Evolutionary conservation across 192 early-diverging fungal genomes (phyloP).

Genomic region (Backusella psychrophila): DNA sequence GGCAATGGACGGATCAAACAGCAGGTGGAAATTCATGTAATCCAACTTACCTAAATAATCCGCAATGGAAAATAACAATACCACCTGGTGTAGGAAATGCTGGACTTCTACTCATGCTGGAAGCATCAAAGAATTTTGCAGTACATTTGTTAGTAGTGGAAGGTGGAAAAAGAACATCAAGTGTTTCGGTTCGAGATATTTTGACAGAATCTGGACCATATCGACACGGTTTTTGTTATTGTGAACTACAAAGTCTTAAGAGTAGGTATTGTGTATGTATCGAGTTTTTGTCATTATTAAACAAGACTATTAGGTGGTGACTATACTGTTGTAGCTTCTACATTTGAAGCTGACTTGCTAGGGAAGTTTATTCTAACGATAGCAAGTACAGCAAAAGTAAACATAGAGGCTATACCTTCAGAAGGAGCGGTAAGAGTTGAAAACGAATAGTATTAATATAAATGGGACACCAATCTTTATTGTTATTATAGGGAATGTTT

Average conservation of each 20-base stretch:
- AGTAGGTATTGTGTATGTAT: slow-evolving; percentile 31
- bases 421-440: slow-evolving; percentile 66
- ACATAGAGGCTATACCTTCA: slow-evolving; percentile 56
- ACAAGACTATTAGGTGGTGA: slow-evolving; percentile 53
- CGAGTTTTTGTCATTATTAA: not conserved
- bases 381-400: slow-evolving; percentile 50
- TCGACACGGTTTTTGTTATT: slow-evolving; percentile 73
- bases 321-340: slow-evolving; percentile 78
- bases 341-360: slow-evolving; percentile 68
- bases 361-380: slow-evolving; percentile 70
- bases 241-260: slow-evolving; percentile 58
- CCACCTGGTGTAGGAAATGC: slow-evolving; percentile 8
- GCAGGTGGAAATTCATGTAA: slow-evolving; percentile 76
- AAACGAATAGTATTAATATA: not conserved
- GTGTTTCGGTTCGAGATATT: slow-evolving; percentile 55
- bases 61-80: slow-evolving; percentile 71
- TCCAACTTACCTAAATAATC: slow-evolving; percentile 73
- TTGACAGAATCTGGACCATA: slow-evolving; percentile 75
- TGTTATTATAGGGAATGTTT: slow-evolving; percentile 56
- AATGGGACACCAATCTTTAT: not conserved
- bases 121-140: slow-evolving; percentile 61
- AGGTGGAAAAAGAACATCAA: slow-evolving; percentile 69
- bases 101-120: slow-evolving; percentile 58
- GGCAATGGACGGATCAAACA: slow-evolving; percentile 71
- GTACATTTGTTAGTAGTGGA: slow-evolving; percentile 69